These are phyloP conservation scores for Salicornia ramosissima DNA, from an alignment of 148 eudicot species.

Conservation along the genomic window DNA sequence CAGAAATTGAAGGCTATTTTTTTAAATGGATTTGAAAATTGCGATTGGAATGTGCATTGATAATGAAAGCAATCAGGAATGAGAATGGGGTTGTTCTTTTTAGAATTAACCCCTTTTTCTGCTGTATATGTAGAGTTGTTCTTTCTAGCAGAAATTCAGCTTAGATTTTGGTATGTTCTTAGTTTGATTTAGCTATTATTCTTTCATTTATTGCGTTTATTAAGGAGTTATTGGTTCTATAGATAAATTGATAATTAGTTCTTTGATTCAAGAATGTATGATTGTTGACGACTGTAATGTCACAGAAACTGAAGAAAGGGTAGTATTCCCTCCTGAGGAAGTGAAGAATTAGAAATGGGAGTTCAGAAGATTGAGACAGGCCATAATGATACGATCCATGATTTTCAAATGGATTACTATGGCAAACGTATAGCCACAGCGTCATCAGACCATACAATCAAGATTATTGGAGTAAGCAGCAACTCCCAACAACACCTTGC, in stretches of 20 bases:
- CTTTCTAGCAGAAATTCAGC: neutral
- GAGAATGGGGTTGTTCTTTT: too few species aligned
- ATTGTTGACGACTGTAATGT: neutral
- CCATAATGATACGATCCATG: slow-evolving; percentile 36
- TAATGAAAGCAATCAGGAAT: too few species aligned
- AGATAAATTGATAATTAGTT: neutral
- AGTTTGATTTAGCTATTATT: neutral
- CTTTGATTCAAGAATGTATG: neutral
- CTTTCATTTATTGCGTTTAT: too few species aligned
- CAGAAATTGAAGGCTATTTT: too few species aligned
- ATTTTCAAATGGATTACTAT: slow-evolving; percentile 45
- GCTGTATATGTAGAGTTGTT: too few species aligned
- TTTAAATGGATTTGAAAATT: too few species aligned
- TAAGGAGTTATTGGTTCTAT: too few species aligned
- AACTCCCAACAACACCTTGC: slow-evolving; percentile 40
- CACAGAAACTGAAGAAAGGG: slow-evolving; percentile 8
- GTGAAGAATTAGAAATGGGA: slow-evolving; percentile 21
- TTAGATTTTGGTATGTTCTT: neutral
- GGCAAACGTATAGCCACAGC: slow-evolving; percentile 46
- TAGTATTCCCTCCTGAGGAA: neutral
- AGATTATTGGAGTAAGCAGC: slow-evolving; percentile 38
- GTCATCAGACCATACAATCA: slow-evolving; percentile 37
- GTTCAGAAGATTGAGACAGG: slow-evolving; percentile 41
- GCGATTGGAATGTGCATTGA: too few species aligned
- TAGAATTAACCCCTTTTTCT: too few species aligned